phyloP scores from a whole-genome alignment of 106 monocot species.

The Chionographis japonica region DNA sequence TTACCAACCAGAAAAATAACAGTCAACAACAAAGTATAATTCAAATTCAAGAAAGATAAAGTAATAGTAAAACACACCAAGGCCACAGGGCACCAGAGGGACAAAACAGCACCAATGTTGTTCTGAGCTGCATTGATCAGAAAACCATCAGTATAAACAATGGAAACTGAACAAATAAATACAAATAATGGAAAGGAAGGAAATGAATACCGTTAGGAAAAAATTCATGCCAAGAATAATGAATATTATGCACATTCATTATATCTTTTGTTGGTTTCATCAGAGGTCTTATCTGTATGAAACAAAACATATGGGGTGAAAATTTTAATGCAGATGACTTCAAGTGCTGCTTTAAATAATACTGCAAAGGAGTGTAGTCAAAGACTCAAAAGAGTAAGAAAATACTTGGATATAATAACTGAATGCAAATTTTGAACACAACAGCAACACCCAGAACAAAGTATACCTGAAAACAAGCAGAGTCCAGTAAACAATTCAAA shows the following conservation, averaged over 20 bases:
- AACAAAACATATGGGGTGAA: background rate
- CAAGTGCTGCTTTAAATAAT: background rate
- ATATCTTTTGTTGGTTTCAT: constrained; percentile 96
- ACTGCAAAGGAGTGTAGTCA: background rate
- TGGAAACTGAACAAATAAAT: background rate
- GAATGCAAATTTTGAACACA: constrained; percentile 81
- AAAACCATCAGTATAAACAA: constrained; percentile 10
- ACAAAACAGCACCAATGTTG: constrained; percentile 80
- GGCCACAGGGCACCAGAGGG: constrained; percentile 88
- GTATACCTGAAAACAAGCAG: constrained; percentile 68
- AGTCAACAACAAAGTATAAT: background rate
- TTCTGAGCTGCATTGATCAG: constrained; percentile 49
- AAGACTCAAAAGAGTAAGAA: background rate
- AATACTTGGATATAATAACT: constrained; percentile 80
- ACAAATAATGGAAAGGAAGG: background rate
- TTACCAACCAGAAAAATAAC: background rate
- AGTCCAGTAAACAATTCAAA: background rate
- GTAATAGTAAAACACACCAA: constrained; percentile 46
- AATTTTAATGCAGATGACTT: constrained; percentile 1
- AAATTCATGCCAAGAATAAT: constrained; percentile 92
- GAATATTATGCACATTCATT: constrained; percentile 75
- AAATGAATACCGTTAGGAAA: constrained; percentile 82
- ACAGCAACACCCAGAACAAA: constrained; percentile 89
- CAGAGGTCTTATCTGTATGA: constrained; percentile 77
- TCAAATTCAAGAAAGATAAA: constrained; percentile 7